Evolutionary conservation across 176 grass and related monocot genomes (phyloP).

Genomic region (Eleusine indica): DNA sequence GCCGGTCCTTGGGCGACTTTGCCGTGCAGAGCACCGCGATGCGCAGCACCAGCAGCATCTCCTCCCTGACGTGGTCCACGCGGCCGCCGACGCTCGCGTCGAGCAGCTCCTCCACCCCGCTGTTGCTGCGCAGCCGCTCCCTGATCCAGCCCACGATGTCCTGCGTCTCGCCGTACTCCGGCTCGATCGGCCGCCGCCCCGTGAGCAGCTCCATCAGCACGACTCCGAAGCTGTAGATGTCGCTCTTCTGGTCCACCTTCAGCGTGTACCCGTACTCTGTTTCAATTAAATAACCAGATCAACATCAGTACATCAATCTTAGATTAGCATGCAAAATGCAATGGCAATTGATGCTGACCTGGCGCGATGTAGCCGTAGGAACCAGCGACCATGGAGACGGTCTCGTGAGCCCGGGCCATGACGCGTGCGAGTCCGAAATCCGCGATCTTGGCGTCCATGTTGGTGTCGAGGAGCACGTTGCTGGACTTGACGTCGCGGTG

Average conservation of each 20-base stretch:
- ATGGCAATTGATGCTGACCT: conserved; percentile 35
- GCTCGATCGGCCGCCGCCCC: conserved; percentile 71
- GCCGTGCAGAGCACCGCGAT: conserved; percentile 87
- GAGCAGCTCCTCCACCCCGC: conserved; percentile 74
- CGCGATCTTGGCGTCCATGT: conserved; percentile 83
- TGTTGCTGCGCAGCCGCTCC: conserved; percentile 64
- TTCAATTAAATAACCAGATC: background rate
- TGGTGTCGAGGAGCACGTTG: conserved; percentile 88
- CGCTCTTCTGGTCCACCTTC: conserved; percentile 94
- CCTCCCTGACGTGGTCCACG: conserved; percentile 82
- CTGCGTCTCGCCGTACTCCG: conserved; percentile 74
- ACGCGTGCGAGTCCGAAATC: conserved; percentile 91
- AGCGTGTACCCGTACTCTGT: conserved; percentile 92
- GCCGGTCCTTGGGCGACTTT: conserved; percentile 86
- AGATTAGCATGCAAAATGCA: no score
- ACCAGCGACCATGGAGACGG: conserved; percentile 81
- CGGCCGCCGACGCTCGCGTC: conserved; percentile 63
- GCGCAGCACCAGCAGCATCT: conserved; percentile 91
- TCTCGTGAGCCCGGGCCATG: conserved; percentile 79
- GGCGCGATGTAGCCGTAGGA: conserved; percentile 97
- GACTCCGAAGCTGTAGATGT: conserved; percentile 95
- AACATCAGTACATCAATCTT: background rate
- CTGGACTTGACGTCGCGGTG: conserved; percentile 97
- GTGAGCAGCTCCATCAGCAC: conserved; percentile 95
- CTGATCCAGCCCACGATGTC: conserved; percentile 89